Conservation (phyloP, 2,329 filamentous ascomycete species). For the Zasmidium cellare region DNA sequence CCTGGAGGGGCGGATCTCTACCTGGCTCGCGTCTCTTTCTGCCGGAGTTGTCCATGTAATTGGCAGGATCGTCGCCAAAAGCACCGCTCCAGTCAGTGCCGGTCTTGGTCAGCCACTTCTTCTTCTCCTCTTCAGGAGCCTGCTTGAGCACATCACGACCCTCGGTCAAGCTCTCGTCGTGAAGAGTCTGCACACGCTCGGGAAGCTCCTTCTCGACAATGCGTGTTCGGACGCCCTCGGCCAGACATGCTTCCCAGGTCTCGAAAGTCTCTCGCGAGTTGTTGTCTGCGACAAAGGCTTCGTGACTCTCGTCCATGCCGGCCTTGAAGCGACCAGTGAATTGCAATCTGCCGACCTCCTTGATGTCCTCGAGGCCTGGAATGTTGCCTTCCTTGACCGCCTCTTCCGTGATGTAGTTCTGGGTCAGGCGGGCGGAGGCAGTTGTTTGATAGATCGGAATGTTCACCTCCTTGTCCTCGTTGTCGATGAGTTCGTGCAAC, state of each 20-base stretch:
- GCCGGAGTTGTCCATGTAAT: constrained; percentile 55
- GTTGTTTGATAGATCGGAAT: constrained; percentile 89
- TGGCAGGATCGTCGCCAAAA: constrained; percentile 74
- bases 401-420: constrained; percentile 86
- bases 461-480: constrained; percentile 73
- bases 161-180: constrained; percentile 76
- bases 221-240: constrained; percentile 77
- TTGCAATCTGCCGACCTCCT: constrained; percentile 76
- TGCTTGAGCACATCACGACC: constrained; percentile 78
- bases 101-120: constrained; percentile 74
- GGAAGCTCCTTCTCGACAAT: constrained; percentile 74
- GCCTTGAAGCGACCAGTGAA: constrained; percentile 85
- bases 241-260: constrained; percentile 87
- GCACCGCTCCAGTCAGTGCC: constrained; percentile 86
- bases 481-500: constrained; percentile 82
- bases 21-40: constrained; percentile 59
- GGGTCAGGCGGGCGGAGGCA: constrained; percentile 72
- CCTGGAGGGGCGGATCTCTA: constrained; percentile 50
- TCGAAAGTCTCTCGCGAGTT: constrained; percentile 90
- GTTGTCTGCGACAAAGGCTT: constrained; percentile 80
- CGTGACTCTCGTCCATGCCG: constrained; percentile 84
- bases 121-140: constrained; percentile 69
- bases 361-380: constrained; percentile 72
- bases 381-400: constrained; percentile 63
- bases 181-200: constrained; percentile 69